Conservation (phyloP, 192 early-diverging fungal species). For the Piromyces finnis region DNA sequence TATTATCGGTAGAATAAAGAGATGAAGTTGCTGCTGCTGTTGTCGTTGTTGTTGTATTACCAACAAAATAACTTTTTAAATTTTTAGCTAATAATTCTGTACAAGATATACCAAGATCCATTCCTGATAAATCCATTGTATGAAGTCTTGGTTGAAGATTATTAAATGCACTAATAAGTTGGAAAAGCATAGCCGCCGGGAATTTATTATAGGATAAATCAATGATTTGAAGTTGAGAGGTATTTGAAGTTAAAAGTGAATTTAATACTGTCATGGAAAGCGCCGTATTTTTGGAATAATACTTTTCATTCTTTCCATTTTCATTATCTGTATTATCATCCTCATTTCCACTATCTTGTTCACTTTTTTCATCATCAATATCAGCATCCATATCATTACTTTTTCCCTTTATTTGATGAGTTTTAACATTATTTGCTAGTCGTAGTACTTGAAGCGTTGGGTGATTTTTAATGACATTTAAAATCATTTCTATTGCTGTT, state of each 20-base stretch:
- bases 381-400: not conserved
- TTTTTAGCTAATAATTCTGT: not conserved
- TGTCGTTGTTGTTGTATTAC: not conserved
- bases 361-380: not conserved
- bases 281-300: too few relatives aligned
- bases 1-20: too few relatives aligned
- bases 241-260: not conserved
- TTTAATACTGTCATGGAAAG: not conserved
- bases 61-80: not conserved
- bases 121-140: not conserved
- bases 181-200: not conserved
- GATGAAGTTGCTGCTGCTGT: too few relatives aligned
- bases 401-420: not conserved
- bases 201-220: not conserved
- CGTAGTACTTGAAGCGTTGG: not conserved
- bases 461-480: not conserved
- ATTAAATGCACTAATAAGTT: not conserved
- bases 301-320: not conserved
- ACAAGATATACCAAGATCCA: not conserved
- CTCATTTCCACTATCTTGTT: too few relatives aligned
- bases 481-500: not conserved
- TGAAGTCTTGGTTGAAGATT: not conserved
- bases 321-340: not conserved
- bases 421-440: not conserved
- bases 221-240: not conserved